A percentile compares a stretch with the other conserved stretches of the same genome.
These are phyloP conservation scores for Paecilomyces sp. DNA, from an alignment of 2,329 filamentous ascomycete genomes.

Conservation along the genomic window DNA sequence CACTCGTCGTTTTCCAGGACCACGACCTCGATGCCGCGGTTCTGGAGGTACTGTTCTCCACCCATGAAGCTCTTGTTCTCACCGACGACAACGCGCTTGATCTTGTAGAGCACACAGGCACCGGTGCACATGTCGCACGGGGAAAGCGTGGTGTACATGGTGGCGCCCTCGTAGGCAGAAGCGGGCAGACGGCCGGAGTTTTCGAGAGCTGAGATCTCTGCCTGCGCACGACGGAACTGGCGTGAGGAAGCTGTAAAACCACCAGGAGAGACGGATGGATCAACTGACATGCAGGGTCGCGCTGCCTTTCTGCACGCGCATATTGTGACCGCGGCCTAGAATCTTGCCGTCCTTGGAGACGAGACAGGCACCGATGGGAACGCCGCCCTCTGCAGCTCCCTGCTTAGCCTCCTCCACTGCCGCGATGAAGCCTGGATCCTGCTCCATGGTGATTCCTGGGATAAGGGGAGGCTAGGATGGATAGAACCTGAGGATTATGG, in stretches of 20 bases:
- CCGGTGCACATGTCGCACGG: constrained; percentile 80
- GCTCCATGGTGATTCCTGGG: constrained; percentile 21
- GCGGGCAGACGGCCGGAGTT: constrained; percentile 66
- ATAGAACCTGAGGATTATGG: no score
- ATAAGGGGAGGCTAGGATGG: background rate
- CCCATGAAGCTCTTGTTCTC: constrained; percentile 71
- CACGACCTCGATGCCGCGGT: constrained; percentile 65
- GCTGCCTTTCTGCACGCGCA: constrained; percentile 65
- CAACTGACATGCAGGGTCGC: constrained; percentile 61
- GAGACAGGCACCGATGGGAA: constrained; percentile 55
- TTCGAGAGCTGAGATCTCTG: constrained; percentile 68
- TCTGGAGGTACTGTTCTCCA: constrained; percentile 62
- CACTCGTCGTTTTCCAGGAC: constrained; percentile 61
- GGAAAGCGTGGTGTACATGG: constrained; percentile 77
- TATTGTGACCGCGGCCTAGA: constrained; percentile 66
- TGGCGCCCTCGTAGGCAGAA: constrained; percentile 60
- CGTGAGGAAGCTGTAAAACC: constrained; percentile 1
- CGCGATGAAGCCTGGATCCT: constrained; percentile 48
- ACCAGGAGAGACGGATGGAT: background rate
- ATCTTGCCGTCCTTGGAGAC: constrained; percentile 64
- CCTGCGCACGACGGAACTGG: constrained; percentile 38
- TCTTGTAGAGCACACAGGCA: constrained; percentile 68
- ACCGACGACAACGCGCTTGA: constrained; percentile 66
- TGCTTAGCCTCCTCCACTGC: constrained; percentile 52
- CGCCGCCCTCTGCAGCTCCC: constrained; percentile 50